These are phyloP conservation scores for Sporothrix mexicana DNA, from an alignment of 2,329 filamentous ascomycete genomes.

Conservation along the genomic window DNA sequence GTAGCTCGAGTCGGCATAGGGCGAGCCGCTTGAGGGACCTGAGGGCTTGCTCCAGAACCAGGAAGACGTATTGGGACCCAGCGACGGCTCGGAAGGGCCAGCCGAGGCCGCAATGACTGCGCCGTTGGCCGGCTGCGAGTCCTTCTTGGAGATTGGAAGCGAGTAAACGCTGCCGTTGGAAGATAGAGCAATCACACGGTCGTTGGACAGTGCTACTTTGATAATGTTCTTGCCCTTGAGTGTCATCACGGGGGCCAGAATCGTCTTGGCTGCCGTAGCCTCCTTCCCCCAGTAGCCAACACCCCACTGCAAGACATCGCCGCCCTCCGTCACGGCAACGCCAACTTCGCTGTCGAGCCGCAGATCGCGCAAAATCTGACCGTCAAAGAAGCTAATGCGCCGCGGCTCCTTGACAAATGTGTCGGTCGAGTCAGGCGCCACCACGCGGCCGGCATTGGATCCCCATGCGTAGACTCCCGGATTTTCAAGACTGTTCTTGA, in stretches of 20 bases:
- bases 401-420: conserved; percentile 78
- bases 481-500: conserved; percentile 78
- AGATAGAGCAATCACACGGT: conserved; percentile 81
- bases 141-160: conserved; percentile 74
- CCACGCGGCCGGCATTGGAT: conserved; percentile 82
- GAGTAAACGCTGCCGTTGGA: conserved; percentile 82
- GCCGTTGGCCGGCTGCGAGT: conserved; percentile 59
- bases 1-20: conserved; percentile 58
- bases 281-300: conserved; percentile 59
- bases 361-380: conserved; percentile 80
- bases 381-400: conserved; percentile 82
- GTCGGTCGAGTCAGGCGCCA: conserved; percentile 81
- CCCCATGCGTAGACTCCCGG: conserved; percentile 96
- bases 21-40: conserved; percentile 38
- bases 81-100: conserved; percentile 44
- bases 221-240: conserved; percentile 80
- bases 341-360: conserved; percentile 84
- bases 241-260: conserved; percentile 71
- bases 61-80: conserved; percentile 67
- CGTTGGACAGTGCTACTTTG: conserved; percentile 77
- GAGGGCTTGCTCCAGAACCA: conserved; percentile 65
- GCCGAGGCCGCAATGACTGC: neutral
- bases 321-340: conserved; percentile 84
- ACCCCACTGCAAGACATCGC: conserved; percentile 93
- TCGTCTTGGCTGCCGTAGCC: conserved; percentile 57